phyloP scores from a whole-genome alignment of 106 monocot species.

The Allium sativum region DNA sequence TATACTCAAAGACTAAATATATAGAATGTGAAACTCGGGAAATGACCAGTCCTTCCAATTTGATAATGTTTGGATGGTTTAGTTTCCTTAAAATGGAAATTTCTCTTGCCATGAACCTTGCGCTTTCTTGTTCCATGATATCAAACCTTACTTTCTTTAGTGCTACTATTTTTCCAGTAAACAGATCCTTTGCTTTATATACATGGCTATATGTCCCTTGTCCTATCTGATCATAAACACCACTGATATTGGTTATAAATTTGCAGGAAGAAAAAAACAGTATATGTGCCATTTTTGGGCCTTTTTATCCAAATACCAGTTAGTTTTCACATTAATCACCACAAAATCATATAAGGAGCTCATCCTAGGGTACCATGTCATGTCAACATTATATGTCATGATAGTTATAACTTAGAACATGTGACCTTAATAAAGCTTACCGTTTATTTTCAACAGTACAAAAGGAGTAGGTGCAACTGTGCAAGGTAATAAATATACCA shows the following conservation, averaged over 20 bases:
- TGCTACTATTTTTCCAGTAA: conserved; percentile 48
- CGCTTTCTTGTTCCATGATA: conserved; percentile 28
- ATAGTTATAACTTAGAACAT: too few species aligned
- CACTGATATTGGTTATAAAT: too few species aligned
- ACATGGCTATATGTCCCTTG: conserved; percentile 93
- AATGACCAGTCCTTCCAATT: conserved; percentile 38
- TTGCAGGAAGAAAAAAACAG: too few species aligned
- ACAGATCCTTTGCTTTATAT: conserved; percentile 69
- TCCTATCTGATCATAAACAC: conserved; percentile 36
- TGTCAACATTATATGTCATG: too few species aligned
- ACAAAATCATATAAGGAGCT: background rate
- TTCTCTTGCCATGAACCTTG: conserved; percentile 54
- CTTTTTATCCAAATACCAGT: too few species aligned
- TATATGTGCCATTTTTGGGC: too few species aligned
- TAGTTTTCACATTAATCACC: too few species aligned
- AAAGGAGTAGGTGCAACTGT: too few species aligned
- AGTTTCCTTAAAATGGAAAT: conserved; percentile 45
- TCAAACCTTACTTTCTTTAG: conserved; percentile 85
- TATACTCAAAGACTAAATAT: conserved; percentile 56
- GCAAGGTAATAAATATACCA: too few species aligned
- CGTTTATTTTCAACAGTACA: too few species aligned
- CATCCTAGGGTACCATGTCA: background rate
- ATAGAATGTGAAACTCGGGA: conserved; percentile 44
- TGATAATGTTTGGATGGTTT: conserved; percentile 43
- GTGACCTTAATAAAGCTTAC: too few species aligned